These are phyloP conservation scores for Pholiota molesta DNA, from an alignment of 768 basidiomycete species.

Conservation along the genomic window DNA sequence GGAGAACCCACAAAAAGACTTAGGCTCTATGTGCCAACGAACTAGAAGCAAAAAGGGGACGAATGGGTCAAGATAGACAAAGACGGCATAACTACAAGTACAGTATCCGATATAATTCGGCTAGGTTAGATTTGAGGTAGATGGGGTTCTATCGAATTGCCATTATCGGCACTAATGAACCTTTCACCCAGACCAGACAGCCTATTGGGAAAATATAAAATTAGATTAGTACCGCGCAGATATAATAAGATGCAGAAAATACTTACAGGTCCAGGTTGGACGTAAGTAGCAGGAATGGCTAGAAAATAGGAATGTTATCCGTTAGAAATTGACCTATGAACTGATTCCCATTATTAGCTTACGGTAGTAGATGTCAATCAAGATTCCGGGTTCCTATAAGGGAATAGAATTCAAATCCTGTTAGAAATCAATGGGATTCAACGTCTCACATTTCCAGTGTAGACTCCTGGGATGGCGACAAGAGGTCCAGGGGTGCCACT, in stretches of 20 bases:
- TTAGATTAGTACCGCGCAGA: background rate
- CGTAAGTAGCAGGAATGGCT: conserved; percentile 26
- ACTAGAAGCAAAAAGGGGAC: no score
- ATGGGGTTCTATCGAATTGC: background rate
- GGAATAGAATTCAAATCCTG: background rate
- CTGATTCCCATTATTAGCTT: background rate
- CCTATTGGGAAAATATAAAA: conserved; percentile 5
- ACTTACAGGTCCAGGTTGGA: conserved; percentile 28
- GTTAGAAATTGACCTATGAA: background rate
- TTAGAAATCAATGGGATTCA: background rate
- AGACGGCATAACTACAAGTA: background rate
- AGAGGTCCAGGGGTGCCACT: conserved; percentile 23
- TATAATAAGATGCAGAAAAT: background rate
- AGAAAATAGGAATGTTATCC: background rate
- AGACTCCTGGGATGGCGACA: conserved; percentile 25
- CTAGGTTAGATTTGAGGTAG: background rate
- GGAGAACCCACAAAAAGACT: no score
- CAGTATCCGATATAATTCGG: background rate
- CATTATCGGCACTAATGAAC: background rate
- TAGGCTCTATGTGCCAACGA: no score
- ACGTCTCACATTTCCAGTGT: conserved; percentile 21
- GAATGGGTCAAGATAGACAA: background rate
- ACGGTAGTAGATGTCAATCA: conserved; percentile 29
- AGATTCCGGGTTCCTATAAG: conserved; percentile 24
- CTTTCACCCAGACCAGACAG: conserved; percentile 26